Base-by-base conservation (phyloP, 1,139 yeast species). In the Yamadazyma blattariae region DNA sequence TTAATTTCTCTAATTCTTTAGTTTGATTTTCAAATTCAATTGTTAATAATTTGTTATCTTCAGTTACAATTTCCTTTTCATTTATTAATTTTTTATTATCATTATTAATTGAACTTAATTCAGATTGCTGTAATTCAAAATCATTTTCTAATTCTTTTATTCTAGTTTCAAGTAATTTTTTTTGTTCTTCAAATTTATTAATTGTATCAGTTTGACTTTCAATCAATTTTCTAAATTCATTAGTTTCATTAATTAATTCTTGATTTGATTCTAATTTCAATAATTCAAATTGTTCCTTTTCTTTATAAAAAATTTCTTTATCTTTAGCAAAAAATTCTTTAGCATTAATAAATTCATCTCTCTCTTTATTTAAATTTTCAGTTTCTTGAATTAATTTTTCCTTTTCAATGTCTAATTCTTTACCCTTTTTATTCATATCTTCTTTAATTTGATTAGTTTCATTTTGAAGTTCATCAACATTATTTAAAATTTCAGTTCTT, bases 401-500 rank as follows among this genome's bases (percentile, higher is more conserved):
- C n/a, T 31, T 30, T 7, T 29, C 34, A 16, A 33, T 31, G 1
- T 43, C 39, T 12, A 56, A 32, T 3, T 48, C 42, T 5, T 52
- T 50, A 2, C 59, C 31, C 11, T 52, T 46, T 14, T 47, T 47
- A 29, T 53, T 48, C 12, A 63, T 43, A 8, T 44, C 39, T 5
- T 44, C 42, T 2, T 57, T 45, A 15, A 23, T 30, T 19, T 30
- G 33, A 17, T 24, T 24, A 10, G 33, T 30, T n/a, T 30, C 33
- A 13, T 30, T 30, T 30, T 30, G 27, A 17, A 30, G 25, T 5
- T 30, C 33, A 11, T 30, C 33, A 25, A 30, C 22, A 21, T 45
- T 47, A 15, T 49, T 41, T 29, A 30, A 29, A 23, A 34, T 14
- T 25, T 31, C 30, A 11, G 12, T 6, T 20, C 19, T 32, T 22